Base-by-base conservation (phyloP, 2,329 filamentous ascomycete species). In the Camillea tinctor region DNA sequence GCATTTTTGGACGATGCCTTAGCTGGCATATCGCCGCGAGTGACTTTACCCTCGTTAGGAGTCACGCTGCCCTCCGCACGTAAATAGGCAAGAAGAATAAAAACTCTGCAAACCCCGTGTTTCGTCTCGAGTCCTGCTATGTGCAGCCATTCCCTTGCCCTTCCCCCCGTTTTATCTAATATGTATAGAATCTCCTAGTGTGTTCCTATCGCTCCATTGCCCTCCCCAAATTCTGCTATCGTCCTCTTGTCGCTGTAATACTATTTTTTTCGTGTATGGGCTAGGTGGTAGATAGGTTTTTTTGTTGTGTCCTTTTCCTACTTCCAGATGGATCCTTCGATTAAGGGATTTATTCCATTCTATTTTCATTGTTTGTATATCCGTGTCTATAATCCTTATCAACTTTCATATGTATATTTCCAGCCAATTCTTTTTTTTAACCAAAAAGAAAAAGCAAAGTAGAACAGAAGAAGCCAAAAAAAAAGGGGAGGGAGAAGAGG, bases 71-170 rank as follows among this genome's bases (percentile, higher is more conserved):
- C 50, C 59, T 57, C 60, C 56, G 48, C 61, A 63, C 61, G 60
- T 67, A 67, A 64, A 67, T 67, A 64, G 44, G 20, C 58, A 62
- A 50, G 20, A 50, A 56, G 40, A 56, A 23, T n/a, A 50, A 50
- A 23, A 56, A 56, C 48, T 56, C 54, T 55, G n/a, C 36, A 55
- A 50, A 50, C 49, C 21, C 19, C 49, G 9, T 50, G 6, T 50
- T 23, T 8, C 21, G n/a, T 50, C 49, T 50, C 21, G 19, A 23
- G 19, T 9, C 19, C 21, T 50, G n/a, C 49, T 50, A 17, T 50
- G 49, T 21, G 17, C 36, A 44, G 36, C 36, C 36, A n/a, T n/a
- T n/a, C n/a, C n/a, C n/a, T n/a, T n/a, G n/a, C n/a, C 15, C 17
- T 44, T 44, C 6, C 26, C 17, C 6, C 6, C 17, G 5, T 30